A percentile compares a stretch with the other conserved stretches of the same genome.
Evolutionary conservation across 192 early-diverging fungal genomes (phyloP).

Genomic region (Coemansia sp.): DNA sequence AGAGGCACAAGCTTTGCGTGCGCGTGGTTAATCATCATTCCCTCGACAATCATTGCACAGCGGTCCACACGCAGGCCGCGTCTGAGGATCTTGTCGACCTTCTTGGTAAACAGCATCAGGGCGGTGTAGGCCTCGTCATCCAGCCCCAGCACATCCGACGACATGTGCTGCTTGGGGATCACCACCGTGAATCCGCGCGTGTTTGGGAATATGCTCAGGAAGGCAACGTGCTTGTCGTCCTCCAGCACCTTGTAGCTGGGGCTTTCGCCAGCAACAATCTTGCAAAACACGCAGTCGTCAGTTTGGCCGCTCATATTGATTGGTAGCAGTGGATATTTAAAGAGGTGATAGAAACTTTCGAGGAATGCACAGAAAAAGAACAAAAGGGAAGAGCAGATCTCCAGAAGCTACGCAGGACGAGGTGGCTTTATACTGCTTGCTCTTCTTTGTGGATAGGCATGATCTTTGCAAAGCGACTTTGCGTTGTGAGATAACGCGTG

Average conservation of each 20-base stretch:
- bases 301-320: neutral
- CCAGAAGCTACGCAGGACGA: too few relatives aligned
- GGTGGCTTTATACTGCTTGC: too few relatives aligned
- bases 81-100: conserved; percentile 24
- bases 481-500: too few relatives aligned
- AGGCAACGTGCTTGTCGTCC: conserved; percentile 25
- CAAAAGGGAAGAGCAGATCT: too few relatives aligned
- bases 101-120: conserved; percentile 27
- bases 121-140: conserved; percentile 16
- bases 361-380: too few relatives aligned
- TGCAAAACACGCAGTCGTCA: conserved; percentile 19
- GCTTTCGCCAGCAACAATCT: conserved; percentile 18
- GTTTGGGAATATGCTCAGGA: conserved; percentile 30
- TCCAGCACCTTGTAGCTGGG: conserved; percentile 25
- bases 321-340: too few relatives aligned
- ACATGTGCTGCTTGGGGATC: conserved; percentile 21
- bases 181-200: conserved; percentile 31
- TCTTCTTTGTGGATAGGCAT: too few relatives aligned
- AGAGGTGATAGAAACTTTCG: too few relatives aligned
- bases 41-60: conserved; percentile 26
- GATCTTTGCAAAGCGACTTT: too few relatives aligned
- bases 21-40: conserved; percentile 29
- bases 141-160: conserved; percentile 24
- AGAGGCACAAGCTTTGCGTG: conserved; percentile 32
- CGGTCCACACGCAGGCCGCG: conserved; percentile 25